Base-by-base conservation (phyloP, 2,329 filamentous ascomycete genomes). In the Fusarium falciforme region DNA sequence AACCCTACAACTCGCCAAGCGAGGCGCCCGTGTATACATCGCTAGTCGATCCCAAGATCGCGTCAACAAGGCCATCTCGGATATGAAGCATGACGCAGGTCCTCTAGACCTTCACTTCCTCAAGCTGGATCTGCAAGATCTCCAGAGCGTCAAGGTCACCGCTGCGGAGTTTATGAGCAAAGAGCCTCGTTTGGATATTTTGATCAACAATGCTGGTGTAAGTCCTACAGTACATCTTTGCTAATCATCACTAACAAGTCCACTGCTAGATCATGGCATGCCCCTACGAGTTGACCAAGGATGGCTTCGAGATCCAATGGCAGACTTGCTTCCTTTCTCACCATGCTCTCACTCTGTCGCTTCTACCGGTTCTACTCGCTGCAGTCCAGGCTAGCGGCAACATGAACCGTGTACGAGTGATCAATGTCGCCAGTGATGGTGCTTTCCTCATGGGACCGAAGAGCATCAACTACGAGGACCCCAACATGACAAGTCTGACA, bases 161-260 rank as follows among this genome's bases (percentile, higher is more conserved):
- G 69, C 57, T 3, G 57, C 49, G 3, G 64, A 71, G 4, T 78
- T 78, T 54, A 68, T 66, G 49, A 17, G 59, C 7, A 31, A 67
- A 8, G 77, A 79, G 14, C 27, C 59, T 11, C 66, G 67, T 2
- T 70, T 79, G 14, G 76, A 78, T 27, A 52, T 78, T 3, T 31
- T 77, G 0, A 76, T 77, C 14, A 77, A 77, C 27, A 78, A 78
- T 27, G 76, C 76, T 2, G 76, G 76, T 5, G 71, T 74, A 87
- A 20, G 83, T 36, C 0, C 69, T 6, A 2, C 3, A 7, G 10
- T n/a, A 2, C 47, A 52, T 20, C 0, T 20, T 12, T 20, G 6
- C 6, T 5, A 7, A 4, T 20, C 9, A 4, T 4, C 9, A 6
- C 27, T 52, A n/a, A 52, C 1, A 52, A 31, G 1, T 81, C 6